These are phyloP conservation scores for Vanderwaltozyma yarrowii DNA, from an alignment of 805 yeast species.

Conservation along the genomic window DNA sequence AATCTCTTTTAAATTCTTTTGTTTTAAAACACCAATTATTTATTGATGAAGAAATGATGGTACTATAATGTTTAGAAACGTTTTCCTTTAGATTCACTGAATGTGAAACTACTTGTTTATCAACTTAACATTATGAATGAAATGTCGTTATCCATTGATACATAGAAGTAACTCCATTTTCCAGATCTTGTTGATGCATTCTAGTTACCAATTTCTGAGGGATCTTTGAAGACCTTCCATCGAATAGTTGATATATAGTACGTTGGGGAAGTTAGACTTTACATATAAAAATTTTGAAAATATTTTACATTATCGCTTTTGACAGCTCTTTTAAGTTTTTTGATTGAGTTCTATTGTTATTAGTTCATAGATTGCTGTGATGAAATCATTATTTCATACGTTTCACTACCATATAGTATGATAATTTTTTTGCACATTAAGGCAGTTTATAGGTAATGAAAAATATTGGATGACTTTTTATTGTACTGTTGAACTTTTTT, in stretches of 20 bases:
- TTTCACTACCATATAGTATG: constrained; percentile 26
- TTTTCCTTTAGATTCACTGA: no score
- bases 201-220: no score
- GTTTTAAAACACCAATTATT: background rate
- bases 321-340: constrained; percentile 3
- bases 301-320: background rate
- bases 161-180: no score
- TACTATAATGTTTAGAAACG: no score
- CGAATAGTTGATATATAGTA: no score
- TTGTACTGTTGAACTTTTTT: no score
- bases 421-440: constrained; percentile 7
- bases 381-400: constrained; percentile 11
- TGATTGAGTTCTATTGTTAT: constrained; percentile 4
- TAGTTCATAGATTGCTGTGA: constrained; percentile 17
- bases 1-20: background rate
- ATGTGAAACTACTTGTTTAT: no score
- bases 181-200: no score
- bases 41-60: background rate
- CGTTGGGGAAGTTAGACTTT: no score
- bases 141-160: no score
- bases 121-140: no score
- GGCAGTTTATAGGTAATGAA: constrained; percentile 9
- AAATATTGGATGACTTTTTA: background rate
- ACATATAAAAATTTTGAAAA: background rate
- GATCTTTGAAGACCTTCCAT: no score